These are phyloP conservation scores for Solanum commersonii DNA, from an alignment of 257 asterid species.

Conservation along the genomic window DNA sequence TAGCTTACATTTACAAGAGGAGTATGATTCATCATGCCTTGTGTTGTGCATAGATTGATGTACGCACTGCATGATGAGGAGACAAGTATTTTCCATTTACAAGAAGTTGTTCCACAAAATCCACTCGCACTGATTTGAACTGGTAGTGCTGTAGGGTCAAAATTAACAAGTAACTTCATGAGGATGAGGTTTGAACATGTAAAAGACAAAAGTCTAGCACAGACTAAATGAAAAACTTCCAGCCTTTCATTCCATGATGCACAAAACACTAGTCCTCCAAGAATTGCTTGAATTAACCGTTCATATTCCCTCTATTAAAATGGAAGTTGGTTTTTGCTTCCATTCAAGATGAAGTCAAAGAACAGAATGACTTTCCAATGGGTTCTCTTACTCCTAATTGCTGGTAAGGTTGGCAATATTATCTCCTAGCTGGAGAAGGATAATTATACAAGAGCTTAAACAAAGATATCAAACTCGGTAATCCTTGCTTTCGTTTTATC, in stretches of 20 bases:
- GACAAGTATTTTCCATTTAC: conserved; percentile 71
- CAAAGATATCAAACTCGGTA: background rate
- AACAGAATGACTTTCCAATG: background rate
- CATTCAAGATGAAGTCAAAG: background rate
- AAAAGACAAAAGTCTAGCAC: background rate
- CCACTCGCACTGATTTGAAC: conserved; percentile 78
- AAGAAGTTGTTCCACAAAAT: conserved; percentile 75
- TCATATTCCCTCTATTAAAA: background rate
- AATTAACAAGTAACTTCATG: background rate
- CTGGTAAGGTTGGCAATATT: background rate
- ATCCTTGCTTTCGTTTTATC: background rate
- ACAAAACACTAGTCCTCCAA: background rate
- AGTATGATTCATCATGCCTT: conserved; percentile 16
- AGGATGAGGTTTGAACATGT: background rate
- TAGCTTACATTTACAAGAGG: background rate
- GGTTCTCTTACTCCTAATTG: background rate
- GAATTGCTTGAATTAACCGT: background rate
- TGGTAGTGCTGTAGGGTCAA: conserved; percentile 43
- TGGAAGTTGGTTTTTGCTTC: background rate
- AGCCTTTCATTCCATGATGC: background rate
- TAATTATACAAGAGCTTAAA: background rate
- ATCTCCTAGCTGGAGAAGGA: background rate
- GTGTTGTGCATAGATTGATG: conserved; percentile 73
- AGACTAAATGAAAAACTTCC: background rate
- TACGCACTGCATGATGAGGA: conserved; percentile 37